Percentiles rank a stretch among this genome's conserved stretches.
phyloP scores from a whole-genome alignment of 2,329 filamentous ascomycete species.

The Clonostachys rhizophaga region DNA sequence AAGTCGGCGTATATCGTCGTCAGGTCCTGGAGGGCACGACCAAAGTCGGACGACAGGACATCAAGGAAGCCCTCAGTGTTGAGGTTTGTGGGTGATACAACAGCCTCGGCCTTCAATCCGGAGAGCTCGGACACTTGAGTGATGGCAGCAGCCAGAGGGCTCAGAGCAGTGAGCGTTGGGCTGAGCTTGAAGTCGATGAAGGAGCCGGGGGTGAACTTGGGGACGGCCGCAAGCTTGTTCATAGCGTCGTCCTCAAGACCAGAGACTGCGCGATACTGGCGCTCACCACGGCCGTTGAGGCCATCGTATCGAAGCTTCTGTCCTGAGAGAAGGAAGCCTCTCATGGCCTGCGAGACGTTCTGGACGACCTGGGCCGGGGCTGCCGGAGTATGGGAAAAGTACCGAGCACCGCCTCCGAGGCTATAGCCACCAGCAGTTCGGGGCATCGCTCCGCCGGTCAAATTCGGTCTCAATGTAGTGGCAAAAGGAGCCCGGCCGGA shows the following conservation, averaged over 20 bases:
- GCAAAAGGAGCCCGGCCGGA: constrained; percentile 81
- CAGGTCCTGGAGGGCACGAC: constrained; percentile 78
- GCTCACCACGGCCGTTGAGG: constrained; percentile 65
- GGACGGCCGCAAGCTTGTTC: constrained; percentile 58
- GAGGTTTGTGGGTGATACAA: constrained; percentile 53
- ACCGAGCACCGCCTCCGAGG: constrained; percentile 68
- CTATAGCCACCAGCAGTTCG: constrained; percentile 88
- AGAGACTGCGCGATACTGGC: constrained; percentile 75
- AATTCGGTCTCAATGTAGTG: constrained; percentile 81
- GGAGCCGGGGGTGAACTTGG: constrained; percentile 62
- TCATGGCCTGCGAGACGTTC: constrained; percentile 90
- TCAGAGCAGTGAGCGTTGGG: constrained; percentile 86
- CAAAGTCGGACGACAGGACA: constrained; percentile 82
- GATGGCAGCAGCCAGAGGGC: constrained; percentile 58
- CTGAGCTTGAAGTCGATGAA: constrained; percentile 85
- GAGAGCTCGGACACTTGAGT: constrained; percentile 38
- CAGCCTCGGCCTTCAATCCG: constrained; percentile 30
- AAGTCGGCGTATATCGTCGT: constrained; percentile 77
- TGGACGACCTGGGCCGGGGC: constrained; percentile 86
- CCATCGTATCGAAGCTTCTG: constrained; percentile 87
- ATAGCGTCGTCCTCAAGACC: constrained; percentile 68
- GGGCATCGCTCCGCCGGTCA: constrained; percentile 82
- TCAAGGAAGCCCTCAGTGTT: constrained; percentile 83
- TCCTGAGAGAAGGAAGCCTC: constrained; percentile 88
- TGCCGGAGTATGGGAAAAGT: constrained; percentile 86